A percentile compares a stretch with the other conserved stretches of the same genome.
Evolutionary conservation across 2,329 filamentous ascomycete species (phyloP).

Genomic region (Nothophaeocryptopus gaeumannii): DNA sequence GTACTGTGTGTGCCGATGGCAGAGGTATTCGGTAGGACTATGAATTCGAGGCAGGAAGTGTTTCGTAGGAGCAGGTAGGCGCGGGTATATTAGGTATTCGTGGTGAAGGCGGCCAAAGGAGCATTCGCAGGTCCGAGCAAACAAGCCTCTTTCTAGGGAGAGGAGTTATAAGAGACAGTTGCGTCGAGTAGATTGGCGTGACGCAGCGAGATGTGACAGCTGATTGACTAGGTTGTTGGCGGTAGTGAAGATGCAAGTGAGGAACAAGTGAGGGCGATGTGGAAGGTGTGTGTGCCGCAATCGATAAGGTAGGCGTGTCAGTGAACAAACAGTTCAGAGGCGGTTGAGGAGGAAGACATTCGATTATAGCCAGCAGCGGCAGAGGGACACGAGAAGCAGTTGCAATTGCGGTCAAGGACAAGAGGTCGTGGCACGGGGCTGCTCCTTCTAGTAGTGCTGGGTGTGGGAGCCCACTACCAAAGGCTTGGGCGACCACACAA

Average conservation of each 20-base stretch:
- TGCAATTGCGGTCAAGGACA: constrained; percentile 14
- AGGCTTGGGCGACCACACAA: constrained; percentile 14
- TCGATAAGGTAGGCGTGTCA: constrained; percentile 9
- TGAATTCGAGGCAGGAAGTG: too few relatives aligned
- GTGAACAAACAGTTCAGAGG: too few relatives aligned
- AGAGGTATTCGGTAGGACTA: background rate
- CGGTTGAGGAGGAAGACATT: too few relatives aligned
- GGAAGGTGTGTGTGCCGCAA: background rate
- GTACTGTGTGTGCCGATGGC: constrained; percentile 9
- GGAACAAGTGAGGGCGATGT: constrained; percentile 1
- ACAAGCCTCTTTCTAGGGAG: background rate
- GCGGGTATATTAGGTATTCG: constrained; percentile 12
- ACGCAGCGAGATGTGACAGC: constrained; percentile 4
- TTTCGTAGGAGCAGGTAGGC: constrained; percentile 5
- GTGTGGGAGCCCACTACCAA: constrained; percentile 1
- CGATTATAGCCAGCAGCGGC: too few relatives aligned
- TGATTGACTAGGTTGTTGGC: background rate
- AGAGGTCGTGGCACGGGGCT: too few relatives aligned
- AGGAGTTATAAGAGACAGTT: background rate
- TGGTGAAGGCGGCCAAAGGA: constrained; percentile 13
- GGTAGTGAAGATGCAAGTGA: background rate
- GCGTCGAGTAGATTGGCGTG: constrained; percentile 12
- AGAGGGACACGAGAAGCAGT: background rate
- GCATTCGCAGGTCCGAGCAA: constrained; percentile 3
- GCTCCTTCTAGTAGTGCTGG: too few relatives aligned